Conservation (phyloP, 345 rosid genomes). For the Lumnitzera littorea region DNA sequence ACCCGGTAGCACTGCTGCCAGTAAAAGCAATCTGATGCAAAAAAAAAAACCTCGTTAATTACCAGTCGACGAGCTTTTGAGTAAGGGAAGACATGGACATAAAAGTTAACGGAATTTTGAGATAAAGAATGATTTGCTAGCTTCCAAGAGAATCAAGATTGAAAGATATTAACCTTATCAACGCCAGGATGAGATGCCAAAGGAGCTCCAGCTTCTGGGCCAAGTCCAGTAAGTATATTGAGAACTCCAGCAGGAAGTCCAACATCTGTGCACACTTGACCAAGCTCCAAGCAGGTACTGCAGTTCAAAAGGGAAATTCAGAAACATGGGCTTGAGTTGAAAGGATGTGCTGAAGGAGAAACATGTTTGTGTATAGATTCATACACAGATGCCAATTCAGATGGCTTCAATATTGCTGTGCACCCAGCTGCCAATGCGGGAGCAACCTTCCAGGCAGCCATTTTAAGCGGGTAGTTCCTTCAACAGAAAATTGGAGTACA, state of each 20-base stretch:
- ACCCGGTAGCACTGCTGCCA: constrained; percentile 90
- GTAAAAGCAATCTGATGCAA: constrained; percentile 75
- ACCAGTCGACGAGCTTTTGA: constrained; percentile 9
- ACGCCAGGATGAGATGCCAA: constrained; percentile 85
- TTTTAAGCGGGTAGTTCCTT: constrained; percentile 82
- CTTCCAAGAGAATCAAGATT: constrained; percentile 1
- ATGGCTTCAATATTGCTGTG: constrained; percentile 81
- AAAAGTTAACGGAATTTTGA: constrained; percentile 2
- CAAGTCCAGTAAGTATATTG: constrained; percentile 87
- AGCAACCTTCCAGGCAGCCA: constrained; percentile 98
- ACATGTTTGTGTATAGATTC: constrained; percentile 14
- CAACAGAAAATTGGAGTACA: constrained; percentile 16
- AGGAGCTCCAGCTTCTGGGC: constrained; percentile 97
- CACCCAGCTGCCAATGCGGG: constrained; percentile 99
- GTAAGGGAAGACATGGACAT: not conserved
- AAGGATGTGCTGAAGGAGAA: constrained; percentile 7
- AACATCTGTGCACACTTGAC: constrained; percentile 77
- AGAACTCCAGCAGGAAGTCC: constrained; percentile 97
- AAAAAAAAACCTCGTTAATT: constrained; percentile 9
- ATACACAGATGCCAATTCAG: constrained; percentile 82
- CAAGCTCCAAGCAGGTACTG: constrained; percentile 99
- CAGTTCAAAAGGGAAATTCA: constrained; percentile 13
- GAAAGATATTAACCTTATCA: constrained; percentile 61
- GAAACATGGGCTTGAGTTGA: not conserved
- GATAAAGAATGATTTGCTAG: not conserved